Percentiles rank a stretch among this genome's conserved stretches.
Evolutionary conservation across 2,329 filamentous ascomycete species (phyloP).

Genomic region (Colletotrichum lindemuthianum): DNA sequence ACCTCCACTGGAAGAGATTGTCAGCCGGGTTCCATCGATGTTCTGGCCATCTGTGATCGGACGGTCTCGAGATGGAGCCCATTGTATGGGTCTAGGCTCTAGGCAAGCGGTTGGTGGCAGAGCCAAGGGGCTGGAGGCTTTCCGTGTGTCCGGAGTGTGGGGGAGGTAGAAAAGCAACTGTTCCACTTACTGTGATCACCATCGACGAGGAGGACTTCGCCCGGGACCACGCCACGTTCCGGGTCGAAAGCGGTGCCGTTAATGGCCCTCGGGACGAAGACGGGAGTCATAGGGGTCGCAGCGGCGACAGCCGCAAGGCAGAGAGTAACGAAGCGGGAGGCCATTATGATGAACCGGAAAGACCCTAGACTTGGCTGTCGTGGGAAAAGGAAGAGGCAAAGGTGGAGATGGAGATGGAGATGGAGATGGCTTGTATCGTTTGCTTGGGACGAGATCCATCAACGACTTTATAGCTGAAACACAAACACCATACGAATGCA

Average conservation of each 20-base stretch:
- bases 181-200: conserved; percentile 21
- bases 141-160: too few relatives aligned
- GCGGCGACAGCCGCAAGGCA: conserved; percentile 14
- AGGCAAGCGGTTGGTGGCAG: too few relatives aligned
- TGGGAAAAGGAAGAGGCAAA: neutral
- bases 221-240: conserved; percentile 7
- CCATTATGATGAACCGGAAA: neutral
- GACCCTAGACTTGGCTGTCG: too few relatives aligned
- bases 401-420: neutral
- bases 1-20: conserved; percentile 19
- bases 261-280: conserved; percentile 12
- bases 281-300: neutral
- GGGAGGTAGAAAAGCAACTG: neutral
- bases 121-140: too few relatives aligned
- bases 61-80: too few relatives aligned
- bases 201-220: conserved; percentile 20
- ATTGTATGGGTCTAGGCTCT: too few relatives aligned
- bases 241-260: conserved; percentile 17
- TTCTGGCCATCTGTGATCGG: too few relatives aligned
- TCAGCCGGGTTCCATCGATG: neutral
- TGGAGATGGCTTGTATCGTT: conserved; percentile 1
- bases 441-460: too few relatives aligned
- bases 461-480: too few relatives aligned
- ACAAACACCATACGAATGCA: too few relatives aligned
- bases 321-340: conserved; percentile 21